These are phyloP conservation scores for Harringtonia aguacate DNA, from an alignment of 2,329 filamentous ascomycete species.

Conservation along the genomic window DNA sequence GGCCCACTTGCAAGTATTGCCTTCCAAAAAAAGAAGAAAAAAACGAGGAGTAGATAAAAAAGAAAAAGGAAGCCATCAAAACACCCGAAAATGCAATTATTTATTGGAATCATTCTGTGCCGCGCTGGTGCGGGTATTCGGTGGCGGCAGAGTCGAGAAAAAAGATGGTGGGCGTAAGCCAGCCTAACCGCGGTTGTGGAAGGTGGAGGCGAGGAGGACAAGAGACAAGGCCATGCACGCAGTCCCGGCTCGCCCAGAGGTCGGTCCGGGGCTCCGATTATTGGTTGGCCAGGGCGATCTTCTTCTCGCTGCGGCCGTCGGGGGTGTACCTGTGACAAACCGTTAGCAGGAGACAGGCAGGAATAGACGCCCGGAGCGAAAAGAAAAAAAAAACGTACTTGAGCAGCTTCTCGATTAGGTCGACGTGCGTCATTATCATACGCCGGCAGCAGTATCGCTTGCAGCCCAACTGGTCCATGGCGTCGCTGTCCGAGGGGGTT, in stretches of 20 bases:
- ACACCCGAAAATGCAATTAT: background rate
- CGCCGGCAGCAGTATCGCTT: conserved; percentile 97
- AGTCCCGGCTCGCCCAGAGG: too few relatives aligned
- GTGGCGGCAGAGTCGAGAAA: too few relatives aligned
- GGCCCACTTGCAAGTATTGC: background rate
- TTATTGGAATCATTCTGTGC: background rate
- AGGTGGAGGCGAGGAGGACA: too few relatives aligned
- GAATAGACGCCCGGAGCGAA: background rate
- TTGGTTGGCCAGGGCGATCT: conserved; percentile 25
- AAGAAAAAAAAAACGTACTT: conserved; percentile 49
- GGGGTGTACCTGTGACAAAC: conserved; percentile 42
- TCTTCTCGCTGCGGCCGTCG: conserved; percentile 53
- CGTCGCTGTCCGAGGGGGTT: conserved; percentile 51
- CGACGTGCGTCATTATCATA: conserved; percentile 99
- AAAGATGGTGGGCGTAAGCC: too few relatives aligned
- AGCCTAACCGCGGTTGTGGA: background rate
- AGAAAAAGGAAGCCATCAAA: background rate
- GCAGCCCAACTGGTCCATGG: conserved; percentile 88
- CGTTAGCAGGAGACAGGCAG: background rate
- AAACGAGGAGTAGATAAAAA: background rate
- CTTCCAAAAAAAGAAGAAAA: background rate
- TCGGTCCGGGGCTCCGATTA: too few relatives aligned
- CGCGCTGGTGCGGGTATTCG: too few relatives aligned
- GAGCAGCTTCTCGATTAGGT: conserved; percentile 95
- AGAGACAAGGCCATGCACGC: background rate